Percentiles rank a stretch among this genome's conserved stretches.
phyloP scores from a whole-genome alignment of 805 yeast genomes.

The Lachancea thermotolerans region DNA sequence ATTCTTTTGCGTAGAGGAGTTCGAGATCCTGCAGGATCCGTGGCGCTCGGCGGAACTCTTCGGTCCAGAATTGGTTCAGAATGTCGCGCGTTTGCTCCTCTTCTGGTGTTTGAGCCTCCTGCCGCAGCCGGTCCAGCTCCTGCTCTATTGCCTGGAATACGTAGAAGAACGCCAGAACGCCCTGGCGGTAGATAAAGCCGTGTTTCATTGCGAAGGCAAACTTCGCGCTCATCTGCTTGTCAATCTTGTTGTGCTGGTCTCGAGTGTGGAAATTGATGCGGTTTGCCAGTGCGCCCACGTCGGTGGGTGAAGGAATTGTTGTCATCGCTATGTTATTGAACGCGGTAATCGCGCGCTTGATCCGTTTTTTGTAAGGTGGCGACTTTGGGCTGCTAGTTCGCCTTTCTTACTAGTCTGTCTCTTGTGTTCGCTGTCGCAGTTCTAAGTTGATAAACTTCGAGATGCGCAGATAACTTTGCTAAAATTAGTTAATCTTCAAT shows the following conservation, averaged over 20 bases:
- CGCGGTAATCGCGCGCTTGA: neutral
- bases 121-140: conserved; percentile 40
- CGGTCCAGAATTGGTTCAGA: conserved; percentile 57
- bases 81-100: conserved; percentile 39
- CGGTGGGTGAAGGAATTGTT: conserved; percentile 70
- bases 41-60: conserved; percentile 57
- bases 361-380: neutral
- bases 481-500: neutral
- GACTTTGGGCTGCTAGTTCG: neutral
- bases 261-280: conserved; percentile 69
- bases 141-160: conserved; percentile 60
- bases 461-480: neutral
- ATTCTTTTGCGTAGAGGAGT: conserved; percentile 55
- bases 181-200: conserved; percentile 72
- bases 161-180: conserved; percentile 66
- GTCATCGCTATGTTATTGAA: conserved; percentile 1
- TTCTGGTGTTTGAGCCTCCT: conserved; percentile 55
- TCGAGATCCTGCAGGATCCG: conserved; percentile 54
- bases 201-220: conserved; percentile 72
- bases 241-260: conserved; percentile 57
- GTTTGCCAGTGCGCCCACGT: conserved; percentile 76
- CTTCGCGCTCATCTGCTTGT: conserved; percentile 61
- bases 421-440: too few species aligned
- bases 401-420: too few species aligned
- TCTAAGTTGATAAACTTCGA: neutral